Conservation (phyloP, 2,329 filamentous ascomycete species). For the Didymella arachidicola region DNA sequence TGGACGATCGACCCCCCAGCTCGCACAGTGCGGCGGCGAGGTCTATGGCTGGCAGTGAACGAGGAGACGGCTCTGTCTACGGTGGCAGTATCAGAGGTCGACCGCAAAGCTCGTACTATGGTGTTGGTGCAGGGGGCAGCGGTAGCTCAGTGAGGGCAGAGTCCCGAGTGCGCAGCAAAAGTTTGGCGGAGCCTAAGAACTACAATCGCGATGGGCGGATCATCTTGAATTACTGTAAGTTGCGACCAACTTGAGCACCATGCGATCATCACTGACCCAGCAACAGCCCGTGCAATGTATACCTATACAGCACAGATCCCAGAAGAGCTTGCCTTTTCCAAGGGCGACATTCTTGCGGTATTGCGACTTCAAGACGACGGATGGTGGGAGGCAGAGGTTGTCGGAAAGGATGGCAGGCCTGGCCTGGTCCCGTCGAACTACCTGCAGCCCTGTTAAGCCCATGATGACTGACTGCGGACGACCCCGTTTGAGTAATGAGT, state of each 20-base stretch:
- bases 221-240: slow-evolving; percentile 93
- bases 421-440: slow-evolving; percentile 74
- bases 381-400: slow-evolving; percentile 98
- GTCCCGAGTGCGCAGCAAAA: slow-evolving; percentile 74
- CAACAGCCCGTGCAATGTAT: slow-evolving; percentile 86
- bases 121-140: slow-evolving; percentile 32
- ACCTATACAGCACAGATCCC: slow-evolving; percentile 94
- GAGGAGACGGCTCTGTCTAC: slow-evolving; percentile 48
- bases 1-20: slow-evolving; percentile 60
- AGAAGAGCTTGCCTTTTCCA: slow-evolving; percentile 89
- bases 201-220: slow-evolving; percentile 85
- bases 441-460: slow-evolving; percentile 62
- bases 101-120: slow-evolving; percentile 57
- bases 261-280: slow-evolving; percentile 13
- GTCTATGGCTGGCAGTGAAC: slow-evolving; percentile 50
- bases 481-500: neutral
- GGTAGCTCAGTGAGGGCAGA: slow-evolving; percentile 46
- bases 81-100: slow-evolving; percentile 34
- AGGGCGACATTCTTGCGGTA: slow-evolving; percentile 90
- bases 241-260: neutral
- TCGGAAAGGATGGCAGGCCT: slow-evolving; percentile 64
- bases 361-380: slow-evolving; percentile 94
- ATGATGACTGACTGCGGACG: neutral
- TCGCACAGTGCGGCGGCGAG: slow-evolving; percentile 56
- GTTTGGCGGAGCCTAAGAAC: slow-evolving; percentile 83